Evolutionary conservation across 2,329 filamentous ascomycete genomes (phyloP).

Genomic region (Phaeosphaeria sp.): DNA sequence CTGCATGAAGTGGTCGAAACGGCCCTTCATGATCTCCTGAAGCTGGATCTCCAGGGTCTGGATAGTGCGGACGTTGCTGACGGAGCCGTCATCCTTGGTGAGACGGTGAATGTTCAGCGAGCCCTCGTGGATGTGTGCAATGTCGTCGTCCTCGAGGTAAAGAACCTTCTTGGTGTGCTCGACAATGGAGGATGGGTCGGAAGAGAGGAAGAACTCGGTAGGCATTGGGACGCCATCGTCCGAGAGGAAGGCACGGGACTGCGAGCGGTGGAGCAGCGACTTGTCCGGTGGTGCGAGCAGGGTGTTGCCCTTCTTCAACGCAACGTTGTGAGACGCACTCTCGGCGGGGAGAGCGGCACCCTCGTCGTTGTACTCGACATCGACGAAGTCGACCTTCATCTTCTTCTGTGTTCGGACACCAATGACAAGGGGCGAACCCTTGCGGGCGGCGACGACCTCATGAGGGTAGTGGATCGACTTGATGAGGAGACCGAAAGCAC

Average conservation of each 20-base stretch:
- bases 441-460: constrained; percentile 96
- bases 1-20: constrained; percentile 99
- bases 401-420: constrained; percentile 96
- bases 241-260: constrained; percentile 98
- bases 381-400: constrained; percentile 99
- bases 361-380: constrained; percentile 95
- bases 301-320: constrained; percentile 79
- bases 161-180: constrained; percentile 99
- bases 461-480: constrained; percentile 99
- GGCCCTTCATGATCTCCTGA: constrained; percentile 99
- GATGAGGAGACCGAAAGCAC: constrained; percentile 94
- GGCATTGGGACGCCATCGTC: constrained; percentile 98
- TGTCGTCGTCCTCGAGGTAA: constrained; percentile 99
- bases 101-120: constrained; percentile 98
- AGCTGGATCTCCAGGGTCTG: constrained; percentile 99
- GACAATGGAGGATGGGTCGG: constrained; percentile 96
- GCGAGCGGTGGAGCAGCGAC: constrained; percentile 95
- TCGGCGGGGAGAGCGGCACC: constrained; percentile 81
- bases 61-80: constrained; percentile 89
- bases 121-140: constrained; percentile 98
- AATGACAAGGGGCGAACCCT: constrained; percentile 96
- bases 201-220: constrained; percentile 98
- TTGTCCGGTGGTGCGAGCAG: constrained; percentile 90
- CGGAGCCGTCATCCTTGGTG: constrained; percentile 94
- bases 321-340: constrained; percentile 93